These are phyloP conservation scores for Fraxinus pennsylvanica DNA, from an alignment of 257 asterid species.

Conservation along the genomic window DNA sequence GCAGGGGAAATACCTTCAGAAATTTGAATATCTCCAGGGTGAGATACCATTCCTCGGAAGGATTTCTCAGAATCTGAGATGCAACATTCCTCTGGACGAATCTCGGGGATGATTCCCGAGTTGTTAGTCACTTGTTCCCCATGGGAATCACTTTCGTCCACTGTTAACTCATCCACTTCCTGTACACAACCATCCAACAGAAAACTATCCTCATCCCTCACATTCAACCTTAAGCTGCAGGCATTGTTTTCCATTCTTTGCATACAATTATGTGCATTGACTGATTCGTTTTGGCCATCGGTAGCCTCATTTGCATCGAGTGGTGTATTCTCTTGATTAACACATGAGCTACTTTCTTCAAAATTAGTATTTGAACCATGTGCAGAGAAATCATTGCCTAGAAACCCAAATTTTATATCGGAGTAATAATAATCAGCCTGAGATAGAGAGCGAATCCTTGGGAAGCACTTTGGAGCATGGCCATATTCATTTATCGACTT, in stretches of 20 bases:
- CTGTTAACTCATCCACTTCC: conserved; percentile 8
- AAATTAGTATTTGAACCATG: conserved; percentile 19
- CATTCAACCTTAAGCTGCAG: conserved; percentile 7
- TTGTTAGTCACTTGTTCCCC: conserved; percentile 20
- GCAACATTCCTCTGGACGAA: conserved; percentile 21
- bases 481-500: conserved; percentile 52
- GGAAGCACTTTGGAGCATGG: conserved; percentile 34
- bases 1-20: conserved; percentile 43
- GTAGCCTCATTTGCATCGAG: background rate
- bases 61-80: conserved; percentile 21
- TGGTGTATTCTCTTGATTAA: conserved; percentile 18
- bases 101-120: conserved; percentile 5
- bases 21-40: conserved; percentile 26
- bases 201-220: conserved; percentile 16
- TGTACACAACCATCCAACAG: conserved; percentile 22
- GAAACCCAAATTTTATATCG: conserved; percentile 24
- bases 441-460: conserved; percentile 58
- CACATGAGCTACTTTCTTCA: conserved; percentile 25
- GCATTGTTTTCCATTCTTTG: conserved; percentile 21
- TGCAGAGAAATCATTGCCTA: conserved; percentile 31
- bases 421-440: conserved; percentile 44
- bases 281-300: conserved; percentile 3
- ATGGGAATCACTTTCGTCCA: conserved; percentile 7
- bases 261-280: conserved; percentile 13
- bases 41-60: conserved; percentile 25